Base-by-base conservation (phyloP, 2,329 filamentous ascomycete genomes). In the Aspergillus thermomutatus region DNA sequence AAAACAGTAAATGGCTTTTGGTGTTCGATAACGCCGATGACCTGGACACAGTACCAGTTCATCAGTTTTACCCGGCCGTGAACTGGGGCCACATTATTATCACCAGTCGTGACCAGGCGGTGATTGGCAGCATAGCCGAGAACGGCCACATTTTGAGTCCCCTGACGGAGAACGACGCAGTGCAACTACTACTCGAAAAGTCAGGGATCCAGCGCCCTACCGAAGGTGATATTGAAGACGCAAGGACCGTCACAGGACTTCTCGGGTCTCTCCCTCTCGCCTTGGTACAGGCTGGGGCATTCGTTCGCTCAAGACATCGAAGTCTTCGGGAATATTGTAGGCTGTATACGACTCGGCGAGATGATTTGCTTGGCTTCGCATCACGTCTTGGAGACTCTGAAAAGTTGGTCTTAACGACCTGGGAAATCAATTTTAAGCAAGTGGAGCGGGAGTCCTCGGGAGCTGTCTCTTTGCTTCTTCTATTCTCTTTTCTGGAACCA, bases 211-310 rank as follows among this genome's bases (percentile, higher is more conserved):
- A 50, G 28, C 23, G 57, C 11, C 49, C 54, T 46, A 47, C 51
- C 19, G 21, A 41, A 37, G 40, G 46, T 47, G 52, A 59, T 37
- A 25, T 54, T 19, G 49, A 57, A 43, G 34, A 50, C 41, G 59
- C 59, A 34, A 56, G 46, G 31, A 40, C 40, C 23, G 26, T 54
- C 31, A 52, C 50, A 23, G 47, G 40, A 11, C 49, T 55, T 34
- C 55, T 61, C 28, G 57, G 61, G 37, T 56, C 41, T 27, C 59
- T 61, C 25, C 56, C 61, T 8, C 48, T 63, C 26, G 59, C 59
- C 7, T 34, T 63, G 17, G 59, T 56, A n/a, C 61, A 63, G 49
- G 61, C 61, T 8, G 61, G 61, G 34, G 59, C 61, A 34, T 60
- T 59, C 28, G 50, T 63, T 27, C 56, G 59, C 27, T 54, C 48